Base-by-base conservation (phyloP, 495 filamentous ascomycete species). In the Aspergillus homomorphus region DNA sequence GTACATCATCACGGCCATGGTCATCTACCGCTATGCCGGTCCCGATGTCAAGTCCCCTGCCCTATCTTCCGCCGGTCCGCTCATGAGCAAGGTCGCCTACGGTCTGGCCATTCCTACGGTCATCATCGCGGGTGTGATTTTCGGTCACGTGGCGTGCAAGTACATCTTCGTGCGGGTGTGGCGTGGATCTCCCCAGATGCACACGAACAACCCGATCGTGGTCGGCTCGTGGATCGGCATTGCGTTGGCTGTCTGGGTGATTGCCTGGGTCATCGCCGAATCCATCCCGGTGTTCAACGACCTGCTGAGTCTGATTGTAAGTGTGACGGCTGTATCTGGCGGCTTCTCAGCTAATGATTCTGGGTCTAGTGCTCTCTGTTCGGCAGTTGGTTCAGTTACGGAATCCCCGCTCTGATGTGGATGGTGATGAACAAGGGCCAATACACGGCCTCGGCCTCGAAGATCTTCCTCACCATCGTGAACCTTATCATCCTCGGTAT, bases 101-200 rank as follows among this genome's bases (percentile, higher is more conserved):
- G 89, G 89, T n/a, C 73, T 93, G 54, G 90, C 89, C 21, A 71
- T 89, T 2, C 90, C 90, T 0, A 89, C 87, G 16, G 70, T 75
- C 52, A 59, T 75, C 22, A 68, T 70, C 38, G 67, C 67, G 5
- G 70, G 69, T 54, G 69, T 75, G 33, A 84, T 91, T 61, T 85
- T 88, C 68, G 88, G 82, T 68, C 78, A 82, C 49, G 74, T 82
- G 21, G 77, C 77, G 22, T 58, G 65, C 24, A 87, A 87, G 61
- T 88, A 88, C 59, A 77, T 91, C 56, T 87, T 85, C 63, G 81
- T 84, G 16, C 80, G 84, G 4, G 33, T 86, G 4, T 86, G 83
- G 69, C 74, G 71, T 9, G 71, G 80, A 60, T 81, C 80, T 3
- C 70, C 84, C 63, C 73, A 69, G 48, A 82, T 89, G 74, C 82